These are phyloP conservation scores for Lenzites betulinus DNA, from an alignment of 768 basidiomycete genomes.

Conservation along the genomic window DNA sequence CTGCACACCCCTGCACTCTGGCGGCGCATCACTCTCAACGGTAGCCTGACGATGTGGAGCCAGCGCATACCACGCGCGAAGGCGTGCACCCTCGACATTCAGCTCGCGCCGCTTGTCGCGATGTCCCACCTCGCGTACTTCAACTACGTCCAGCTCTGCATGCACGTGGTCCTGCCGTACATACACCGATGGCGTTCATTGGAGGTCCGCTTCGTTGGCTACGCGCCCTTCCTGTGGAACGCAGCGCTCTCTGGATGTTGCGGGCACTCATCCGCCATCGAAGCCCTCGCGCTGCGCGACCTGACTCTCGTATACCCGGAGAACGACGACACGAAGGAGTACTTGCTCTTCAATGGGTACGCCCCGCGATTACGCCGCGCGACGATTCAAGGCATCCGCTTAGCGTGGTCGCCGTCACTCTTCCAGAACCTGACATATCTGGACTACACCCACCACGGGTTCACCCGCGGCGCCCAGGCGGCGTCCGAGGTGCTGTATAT, in stretches of 20 bases:
- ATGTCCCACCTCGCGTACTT: slow-evolving; percentile 16
- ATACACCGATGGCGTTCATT: slow-evolving; percentile 64
- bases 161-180: slow-evolving; percentile 53
- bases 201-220: slow-evolving; percentile 53
- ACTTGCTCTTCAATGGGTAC: slow-evolving; percentile 60
- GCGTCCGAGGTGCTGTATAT: slow-evolving; percentile 60
- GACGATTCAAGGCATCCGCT: slow-evolving; percentile 63
- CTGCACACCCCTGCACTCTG: slow-evolving; percentile 64
- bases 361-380: slow-evolving; percentile 58
- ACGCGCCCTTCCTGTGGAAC: slow-evolving; percentile 69
- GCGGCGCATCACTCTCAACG: slow-evolving; percentile 57
- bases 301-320: slow-evolving; percentile 58
- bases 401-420: slow-evolving; percentile 63
- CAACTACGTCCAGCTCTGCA: slow-evolving; percentile 54
- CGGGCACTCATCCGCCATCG: slow-evolving; percentile 34
- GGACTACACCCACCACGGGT: slow-evolving; percentile 74
- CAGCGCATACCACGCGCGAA: slow-evolving; percentile 62
- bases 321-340: slow-evolving; percentile 73
- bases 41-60: slow-evolving; percentile 58
- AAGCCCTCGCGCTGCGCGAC: slow-evolving; percentile 51
- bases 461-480: slow-evolving; percentile 57
- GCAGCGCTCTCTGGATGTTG: slow-evolving; percentile 61
- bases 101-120: slow-evolving; percentile 35
- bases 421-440: slow-evolving; percentile 63
- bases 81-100: slow-evolving; percentile 62